phyloP scores from a whole-genome alignment of 495 filamentous ascomycete species.

The Aspergillus affinis region DNA sequence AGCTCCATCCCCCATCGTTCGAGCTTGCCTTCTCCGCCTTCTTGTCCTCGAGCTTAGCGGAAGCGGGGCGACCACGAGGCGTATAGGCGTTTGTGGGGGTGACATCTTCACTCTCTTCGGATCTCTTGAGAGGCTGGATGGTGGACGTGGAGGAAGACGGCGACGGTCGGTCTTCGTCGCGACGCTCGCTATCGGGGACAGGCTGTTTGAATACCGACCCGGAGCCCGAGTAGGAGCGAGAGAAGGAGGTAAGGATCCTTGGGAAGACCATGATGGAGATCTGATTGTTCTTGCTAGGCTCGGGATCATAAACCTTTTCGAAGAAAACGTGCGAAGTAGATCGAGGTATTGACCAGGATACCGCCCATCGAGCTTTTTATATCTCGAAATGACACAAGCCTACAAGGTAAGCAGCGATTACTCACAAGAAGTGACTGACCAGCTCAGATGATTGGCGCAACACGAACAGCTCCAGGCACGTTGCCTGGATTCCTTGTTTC shows the following conservation, averaged over 20 bases:
- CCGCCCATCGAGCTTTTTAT: not conserved
- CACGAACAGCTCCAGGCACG: not conserved
- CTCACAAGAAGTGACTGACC: not conserved
- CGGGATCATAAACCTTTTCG: not conserved
- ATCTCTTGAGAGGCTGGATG: not conserved
- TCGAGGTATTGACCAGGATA: not conserved
- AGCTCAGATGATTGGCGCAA: constrained; percentile 10
- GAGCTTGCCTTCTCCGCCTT: too few relatives aligned
- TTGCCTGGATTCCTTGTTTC: not conserved
- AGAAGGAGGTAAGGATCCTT: not conserved
- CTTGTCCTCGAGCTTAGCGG: not conserved
- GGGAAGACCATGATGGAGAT: not conserved
- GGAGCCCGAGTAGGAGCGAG: not conserved
- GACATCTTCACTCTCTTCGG: not conserved
- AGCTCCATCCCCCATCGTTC: constrained; percentile 5
- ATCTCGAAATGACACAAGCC: not conserved
- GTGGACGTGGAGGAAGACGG: not conserved
- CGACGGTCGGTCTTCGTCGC: not conserved
- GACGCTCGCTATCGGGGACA: not conserved
- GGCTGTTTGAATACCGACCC: not conserved
- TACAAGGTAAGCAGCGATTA: not conserved
- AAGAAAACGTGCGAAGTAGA: not conserved
- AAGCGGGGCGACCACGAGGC: not conserved
- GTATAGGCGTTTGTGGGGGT: not conserved
- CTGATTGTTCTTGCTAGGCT: not conserved